phyloP scores from a whole-genome alignment of 2,329 filamentous ascomycete genomes.

The Emmonsia crescens region DNA sequence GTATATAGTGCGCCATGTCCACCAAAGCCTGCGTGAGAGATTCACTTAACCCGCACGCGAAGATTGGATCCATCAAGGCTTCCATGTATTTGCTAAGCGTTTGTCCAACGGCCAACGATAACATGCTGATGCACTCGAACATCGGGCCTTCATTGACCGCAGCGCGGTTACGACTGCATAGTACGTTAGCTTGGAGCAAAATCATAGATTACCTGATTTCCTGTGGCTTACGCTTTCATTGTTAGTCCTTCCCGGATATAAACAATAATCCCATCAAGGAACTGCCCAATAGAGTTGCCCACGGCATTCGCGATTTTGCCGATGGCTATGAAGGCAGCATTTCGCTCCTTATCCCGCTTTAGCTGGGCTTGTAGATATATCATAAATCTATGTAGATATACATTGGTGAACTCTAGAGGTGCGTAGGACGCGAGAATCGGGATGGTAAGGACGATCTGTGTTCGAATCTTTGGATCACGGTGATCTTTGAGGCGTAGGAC shows the following conservation, averaged over 20 bases:
- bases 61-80: conserved; percentile 86
- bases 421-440: conserved; percentile 88
- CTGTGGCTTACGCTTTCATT: conserved; percentile 52
- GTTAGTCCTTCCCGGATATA: conserved; percentile 88
- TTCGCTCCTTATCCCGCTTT: conserved; percentile 88
- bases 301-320: conserved; percentile 95
- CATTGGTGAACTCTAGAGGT: conserved; percentile 75
- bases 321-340: conserved; percentile 89
- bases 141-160: conserved; percentile 59
- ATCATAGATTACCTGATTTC: conserved; percentile 2
- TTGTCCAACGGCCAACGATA: conserved; percentile 90
- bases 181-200: conserved; percentile 10
- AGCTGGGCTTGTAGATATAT: conserved; percentile 86
- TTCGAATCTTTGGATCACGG: conserved; percentile 73
- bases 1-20: conserved; percentile 98
- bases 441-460: conserved; percentile 82
- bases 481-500: conserved; percentile 90
- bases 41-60: conserved; percentile 87
- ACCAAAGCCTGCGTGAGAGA: conserved; percentile 91
- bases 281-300: conserved; percentile 86
- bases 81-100: conserved; percentile 98
- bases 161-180: conserved; percentile 43
- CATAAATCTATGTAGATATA: conserved; percentile 93
- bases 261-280: conserved; percentile 85
- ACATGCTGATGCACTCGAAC: conserved; percentile 94